These are phyloP conservation scores for Diplogelasinospora grovesii DNA, from an alignment of 495 filamentous ascomycete species.

Conservation along the genomic window DNA sequence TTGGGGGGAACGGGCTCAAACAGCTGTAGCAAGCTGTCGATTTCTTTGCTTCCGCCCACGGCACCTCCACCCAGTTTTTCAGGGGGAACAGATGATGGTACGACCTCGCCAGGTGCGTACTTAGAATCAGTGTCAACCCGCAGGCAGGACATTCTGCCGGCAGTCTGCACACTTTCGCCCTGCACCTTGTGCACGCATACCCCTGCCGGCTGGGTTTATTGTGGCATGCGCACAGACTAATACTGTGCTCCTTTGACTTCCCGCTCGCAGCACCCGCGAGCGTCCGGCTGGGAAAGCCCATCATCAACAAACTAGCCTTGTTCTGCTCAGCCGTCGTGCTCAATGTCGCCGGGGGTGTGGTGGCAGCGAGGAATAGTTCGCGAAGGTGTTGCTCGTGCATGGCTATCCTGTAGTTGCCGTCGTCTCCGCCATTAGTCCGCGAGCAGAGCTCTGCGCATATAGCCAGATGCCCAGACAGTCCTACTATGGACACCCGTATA, in stretches of 20 bases:
- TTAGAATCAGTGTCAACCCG: constrained; percentile 85
- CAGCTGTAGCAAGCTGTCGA: constrained; percentile 50
- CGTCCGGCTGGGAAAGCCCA: constrained; percentile 96
- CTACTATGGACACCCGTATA: constrained; percentile 81
- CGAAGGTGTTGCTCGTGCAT: constrained; percentile 84
- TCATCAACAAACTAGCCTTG: constrained; percentile 79
- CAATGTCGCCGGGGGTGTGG: constrained; percentile 78
- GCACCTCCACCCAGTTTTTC: constrained; percentile 81
- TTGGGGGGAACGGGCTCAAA: constrained; percentile 45
- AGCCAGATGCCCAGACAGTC: constrained; percentile 81
- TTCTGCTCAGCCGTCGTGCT: constrained; percentile 58
- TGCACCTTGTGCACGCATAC: constrained; percentile 86
- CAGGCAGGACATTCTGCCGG: constrained; percentile 91
- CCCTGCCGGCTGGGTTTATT: constrained; percentile 76
- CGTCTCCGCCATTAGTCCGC: constrained; percentile 75
- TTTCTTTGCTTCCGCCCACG: constrained; percentile 61
- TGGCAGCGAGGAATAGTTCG: constrained; percentile 80
- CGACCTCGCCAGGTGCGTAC: constrained; percentile 88
- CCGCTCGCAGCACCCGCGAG: no score
- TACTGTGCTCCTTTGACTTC: constrained; percentile 54
- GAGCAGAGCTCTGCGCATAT: constrained; percentile 86
- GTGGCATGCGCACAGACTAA: constrained; percentile 82
- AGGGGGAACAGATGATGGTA: constrained; percentile 97
- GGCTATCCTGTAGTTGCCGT: constrained; percentile 70
- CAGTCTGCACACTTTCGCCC: constrained; percentile 80